These are phyloP conservation scores for Rhodotorula kratochvilovae DNA, from an alignment of 768 basidiomycete genomes.

Conservation along the genomic window DNA sequence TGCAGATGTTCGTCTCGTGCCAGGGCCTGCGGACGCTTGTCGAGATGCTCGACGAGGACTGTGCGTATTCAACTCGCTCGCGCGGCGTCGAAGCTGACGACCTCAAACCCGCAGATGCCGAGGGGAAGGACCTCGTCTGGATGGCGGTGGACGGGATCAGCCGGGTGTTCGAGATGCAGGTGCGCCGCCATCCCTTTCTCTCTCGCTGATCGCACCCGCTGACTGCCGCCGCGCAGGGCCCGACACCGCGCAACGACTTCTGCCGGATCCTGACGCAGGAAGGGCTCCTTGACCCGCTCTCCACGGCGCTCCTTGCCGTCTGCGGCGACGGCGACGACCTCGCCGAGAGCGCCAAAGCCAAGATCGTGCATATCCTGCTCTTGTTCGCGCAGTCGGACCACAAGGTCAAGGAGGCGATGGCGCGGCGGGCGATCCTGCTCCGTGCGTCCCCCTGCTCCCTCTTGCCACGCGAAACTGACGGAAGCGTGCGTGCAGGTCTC, in stretches of 20 bases:
- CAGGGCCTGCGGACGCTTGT: conserved; percentile 91
- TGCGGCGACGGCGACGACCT: conserved; percentile 60
- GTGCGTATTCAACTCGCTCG: conserved; percentile 46
- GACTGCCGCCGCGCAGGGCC: conserved; percentile 57
- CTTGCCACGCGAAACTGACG: not conserved
- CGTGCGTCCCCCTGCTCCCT: conserved; percentile 56
- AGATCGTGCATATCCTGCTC: conserved; percentile 80
- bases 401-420: conserved; percentile 86
- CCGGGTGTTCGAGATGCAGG: conserved; percentile 80
- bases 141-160: conserved; percentile 91
- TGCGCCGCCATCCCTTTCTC: conserved; percentile 7
- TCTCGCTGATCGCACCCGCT: not conserved
- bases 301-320: conserved; percentile 80
- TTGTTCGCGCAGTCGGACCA: conserved; percentile 93
- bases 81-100: not conserved
- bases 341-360: conserved; percentile 66
- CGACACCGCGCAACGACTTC: conserved; percentile 96
- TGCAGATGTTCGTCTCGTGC: conserved; percentile 99
- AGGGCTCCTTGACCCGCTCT: conserved; percentile 86
- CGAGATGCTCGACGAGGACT: conserved; percentile 94
- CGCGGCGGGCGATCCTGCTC: conserved; percentile 78
- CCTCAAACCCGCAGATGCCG: conserved; percentile 46
- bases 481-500: conserved; percentile 57
- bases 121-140: conserved; percentile 83
- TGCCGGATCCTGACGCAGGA: conserved; percentile 97